Evolutionary conservation across 768 basidiomycete genomes (phyloP).

Genomic region (Filobasidium floriforme): DNA sequence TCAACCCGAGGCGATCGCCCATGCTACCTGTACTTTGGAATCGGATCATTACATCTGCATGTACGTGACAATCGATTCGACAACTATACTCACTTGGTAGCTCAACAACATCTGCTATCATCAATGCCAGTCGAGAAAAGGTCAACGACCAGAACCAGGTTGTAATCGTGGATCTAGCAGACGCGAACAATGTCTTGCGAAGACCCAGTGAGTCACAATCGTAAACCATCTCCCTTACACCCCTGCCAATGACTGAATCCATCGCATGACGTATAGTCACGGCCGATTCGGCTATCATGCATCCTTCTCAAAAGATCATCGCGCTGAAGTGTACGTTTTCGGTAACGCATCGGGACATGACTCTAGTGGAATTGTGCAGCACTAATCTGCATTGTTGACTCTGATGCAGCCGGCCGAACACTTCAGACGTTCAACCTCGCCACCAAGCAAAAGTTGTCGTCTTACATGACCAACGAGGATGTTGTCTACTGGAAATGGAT

Average conservation of each 20-base stretch:
- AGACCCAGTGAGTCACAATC: constrained; percentile 37
- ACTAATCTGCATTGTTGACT: constrained; percentile 8
- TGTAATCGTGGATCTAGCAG: constrained; percentile 93
- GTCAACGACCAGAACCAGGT: constrained; percentile 93
- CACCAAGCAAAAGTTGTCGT: constrained; percentile 94
- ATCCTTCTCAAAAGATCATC: constrained; percentile 89
- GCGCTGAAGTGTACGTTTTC: constrained; percentile 67
- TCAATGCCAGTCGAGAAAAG: constrained; percentile 68
- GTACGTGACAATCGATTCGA: no score
- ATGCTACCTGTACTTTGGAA: constrained; percentile 92
- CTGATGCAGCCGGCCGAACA: constrained; percentile 68
- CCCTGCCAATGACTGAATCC: neutral
- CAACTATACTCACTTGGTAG: no score
- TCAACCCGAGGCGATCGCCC: constrained; percentile 93
- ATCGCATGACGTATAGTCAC: constrained; percentile 56
- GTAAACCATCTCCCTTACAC: neutral
- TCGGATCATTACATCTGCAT: constrained; percentile 98
- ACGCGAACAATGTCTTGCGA: constrained; percentile 80
- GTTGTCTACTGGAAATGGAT: constrained; percentile 99
- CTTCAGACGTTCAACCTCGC: constrained; percentile 98
- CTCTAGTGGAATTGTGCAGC: neutral
- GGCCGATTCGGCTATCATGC: constrained; percentile 99
- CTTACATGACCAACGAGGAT: constrained; percentile 87
- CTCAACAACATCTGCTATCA: neutral
- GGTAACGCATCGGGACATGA: constrained; percentile 31